phyloP scores from a whole-genome alignment of 169 alveolate genomes.

The Plasmodium chabaudi region DNA sequence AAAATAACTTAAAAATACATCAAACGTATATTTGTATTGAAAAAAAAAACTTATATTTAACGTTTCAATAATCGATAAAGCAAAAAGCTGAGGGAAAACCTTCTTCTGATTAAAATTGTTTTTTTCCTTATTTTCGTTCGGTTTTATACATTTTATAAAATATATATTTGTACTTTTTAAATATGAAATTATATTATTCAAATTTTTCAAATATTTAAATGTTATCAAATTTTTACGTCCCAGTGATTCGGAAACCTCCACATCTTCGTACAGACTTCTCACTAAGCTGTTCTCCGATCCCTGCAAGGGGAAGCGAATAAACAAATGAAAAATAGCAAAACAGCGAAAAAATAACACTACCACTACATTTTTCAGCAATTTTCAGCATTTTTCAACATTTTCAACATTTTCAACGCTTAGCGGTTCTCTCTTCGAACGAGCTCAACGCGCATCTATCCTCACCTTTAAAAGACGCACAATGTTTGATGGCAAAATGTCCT shows the following conservation, averaged over 20 bases:
- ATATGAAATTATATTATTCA: constrained; percentile 45
- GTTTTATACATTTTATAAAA: constrained; percentile 74
- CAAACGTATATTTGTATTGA: constrained; percentile 62
- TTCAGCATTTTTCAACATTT: no score
- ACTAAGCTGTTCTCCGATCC: constrained; percentile 36
- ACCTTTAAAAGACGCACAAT: constrained; percentile 48
- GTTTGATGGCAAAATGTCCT: constrained; percentile 52
- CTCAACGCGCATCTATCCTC: background rate
- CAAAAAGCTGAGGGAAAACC: constrained; percentile 61
- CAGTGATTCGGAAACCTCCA: constrained; percentile 45
- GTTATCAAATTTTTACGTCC: constrained; percentile 62
- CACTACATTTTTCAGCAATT: no score
- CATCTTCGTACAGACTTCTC: constrained; percentile 29
- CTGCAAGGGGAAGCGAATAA: background rate
- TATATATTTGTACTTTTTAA: constrained; percentile 56
- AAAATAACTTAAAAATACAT: constrained; percentile 45
- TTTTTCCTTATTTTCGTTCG: constrained; percentile 68
- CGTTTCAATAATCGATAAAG: constrained; percentile 75
- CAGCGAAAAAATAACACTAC: background rate
- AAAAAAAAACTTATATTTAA: constrained; percentile 51
- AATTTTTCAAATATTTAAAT: constrained; percentile 63
- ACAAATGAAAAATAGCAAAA: background rate
- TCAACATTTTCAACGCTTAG: no score
- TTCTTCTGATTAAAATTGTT: constrained; percentile 43
- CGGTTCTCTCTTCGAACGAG: no score